Evolutionary conservation across 805 yeast species (phyloP).

Genomic region (Kodamaea kaohsiungensis): DNA sequence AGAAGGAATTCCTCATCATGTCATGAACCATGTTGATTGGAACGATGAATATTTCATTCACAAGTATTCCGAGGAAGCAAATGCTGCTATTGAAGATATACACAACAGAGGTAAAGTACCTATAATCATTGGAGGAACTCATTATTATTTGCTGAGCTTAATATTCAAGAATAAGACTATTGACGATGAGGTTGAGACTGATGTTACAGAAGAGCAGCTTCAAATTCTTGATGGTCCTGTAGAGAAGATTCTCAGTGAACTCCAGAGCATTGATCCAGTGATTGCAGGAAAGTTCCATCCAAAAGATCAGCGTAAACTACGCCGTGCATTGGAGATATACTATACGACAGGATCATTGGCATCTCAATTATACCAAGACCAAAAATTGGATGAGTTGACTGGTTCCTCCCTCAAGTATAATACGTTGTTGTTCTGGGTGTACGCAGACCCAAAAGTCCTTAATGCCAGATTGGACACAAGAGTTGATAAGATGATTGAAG

Average conservation of each 20-base stretch:
- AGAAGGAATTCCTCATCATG: constrained; percentile 76
- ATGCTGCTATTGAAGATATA: constrained; percentile 60
- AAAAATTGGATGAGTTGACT: constrained; percentile 43
- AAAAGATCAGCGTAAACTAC: constrained; percentile 75
- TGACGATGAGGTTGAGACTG: constrained; percentile 29
- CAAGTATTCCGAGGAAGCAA: constrained; percentile 74
- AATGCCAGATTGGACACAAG: constrained; percentile 68
- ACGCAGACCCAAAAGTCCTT: constrained; percentile 59
- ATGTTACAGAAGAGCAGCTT: constrained; percentile 27
- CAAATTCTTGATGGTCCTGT: constrained; percentile 57
- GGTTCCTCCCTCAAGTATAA: constrained; percentile 55
- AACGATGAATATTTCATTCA: constrained; percentile 78
- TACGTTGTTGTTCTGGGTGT: constrained; percentile 80
- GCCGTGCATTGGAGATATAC: constrained; percentile 79
- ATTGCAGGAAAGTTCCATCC: constrained; percentile 88
- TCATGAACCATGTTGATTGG: constrained; percentile 84
- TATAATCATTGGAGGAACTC: constrained; percentile 93
- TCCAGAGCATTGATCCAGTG: constrained; percentile 62
- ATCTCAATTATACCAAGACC: constrained; percentile 68
- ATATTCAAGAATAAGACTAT: constrained; percentile 71
- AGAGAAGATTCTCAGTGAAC: constrained; percentile 46
- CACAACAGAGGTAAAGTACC: constrained; percentile 73
- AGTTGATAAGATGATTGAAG: constrained; percentile 78
- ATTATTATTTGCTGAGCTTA: constrained; percentile 82
- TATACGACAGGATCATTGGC: constrained; percentile 66